A percentile compares a stretch with the other conserved stretches of the same genome.
Evolutionary conservation across 1,284 basidiomycete species (phyloP).

Genomic region (Moesziomyces globuligerus): DNA sequence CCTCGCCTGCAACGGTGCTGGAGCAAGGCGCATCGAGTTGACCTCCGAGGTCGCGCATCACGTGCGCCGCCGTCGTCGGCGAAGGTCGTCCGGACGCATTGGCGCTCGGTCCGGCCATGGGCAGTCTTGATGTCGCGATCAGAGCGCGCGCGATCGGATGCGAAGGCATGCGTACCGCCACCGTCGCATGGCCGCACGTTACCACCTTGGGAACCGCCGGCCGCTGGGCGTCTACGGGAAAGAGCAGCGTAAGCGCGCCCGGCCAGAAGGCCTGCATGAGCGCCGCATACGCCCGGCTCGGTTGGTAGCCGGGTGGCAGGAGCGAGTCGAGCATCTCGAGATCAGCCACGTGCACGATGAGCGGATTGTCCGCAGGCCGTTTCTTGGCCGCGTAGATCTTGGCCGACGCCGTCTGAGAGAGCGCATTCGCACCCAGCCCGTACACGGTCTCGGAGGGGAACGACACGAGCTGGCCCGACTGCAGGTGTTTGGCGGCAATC

Average conservation of each 20-base stretch:
- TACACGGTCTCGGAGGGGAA: conserved; percentile 99
- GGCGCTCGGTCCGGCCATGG: conserved; percentile 93
- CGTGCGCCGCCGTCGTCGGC: conserved; percentile 90
- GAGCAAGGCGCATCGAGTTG: conserved; percentile 70
- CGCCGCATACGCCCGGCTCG: conserved; percentile 28
- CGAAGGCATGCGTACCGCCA: conserved; percentile 92
- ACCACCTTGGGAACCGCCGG: conserved; percentile 55
- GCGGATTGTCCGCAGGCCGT: conserved; percentile 92
- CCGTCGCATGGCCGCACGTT: conserved; percentile 82
- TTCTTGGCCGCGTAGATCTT: conserved; percentile 94
- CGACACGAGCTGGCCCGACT: conserved; percentile 73
- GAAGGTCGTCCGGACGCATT: conserved; percentile 94
- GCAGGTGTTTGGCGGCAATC: conserved; percentile 60
- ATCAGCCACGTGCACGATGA: conserved; percentile 96
- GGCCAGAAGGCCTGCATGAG: conserved; percentile 89
- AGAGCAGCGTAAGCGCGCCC: conserved; percentile 89
- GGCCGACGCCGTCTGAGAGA: conserved; percentile 70
- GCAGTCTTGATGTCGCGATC: conserved; percentile 79
- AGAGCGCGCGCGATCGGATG: conserved; percentile 91
- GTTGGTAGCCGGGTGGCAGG: conserved; percentile 65
- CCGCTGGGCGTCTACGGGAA: conserved; percentile 72
- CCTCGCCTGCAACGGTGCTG: neutral
- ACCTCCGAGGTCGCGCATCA: conserved; percentile 78
- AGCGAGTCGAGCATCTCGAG: conserved; percentile 77
- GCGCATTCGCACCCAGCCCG: conserved; percentile 88